Evolutionary conservation across 345 rosid species (phyloP).

Genomic region (Moricandia arvensis): DNA sequence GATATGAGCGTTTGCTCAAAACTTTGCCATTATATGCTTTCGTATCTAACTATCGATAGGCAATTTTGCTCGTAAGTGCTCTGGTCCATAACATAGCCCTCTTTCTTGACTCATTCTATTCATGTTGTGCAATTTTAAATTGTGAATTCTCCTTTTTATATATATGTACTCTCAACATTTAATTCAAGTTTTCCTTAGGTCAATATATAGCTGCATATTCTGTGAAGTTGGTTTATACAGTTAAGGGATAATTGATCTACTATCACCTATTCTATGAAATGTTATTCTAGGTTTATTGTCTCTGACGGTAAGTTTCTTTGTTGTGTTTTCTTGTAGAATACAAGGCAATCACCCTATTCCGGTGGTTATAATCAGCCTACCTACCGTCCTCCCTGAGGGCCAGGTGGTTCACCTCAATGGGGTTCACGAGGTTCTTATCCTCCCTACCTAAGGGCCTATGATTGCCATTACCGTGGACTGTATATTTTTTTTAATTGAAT

Average conservation of each 20-base stretch:
- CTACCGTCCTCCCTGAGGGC: slow-evolving; percentile 60
- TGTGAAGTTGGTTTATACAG: neutral
- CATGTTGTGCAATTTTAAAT: no score
- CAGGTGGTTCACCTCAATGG: slow-evolving; percentile 69
- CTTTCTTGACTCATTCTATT: no score
- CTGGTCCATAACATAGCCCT: neutral
- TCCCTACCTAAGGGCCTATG: slow-evolving; percentile 53
- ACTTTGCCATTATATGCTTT: neutral
- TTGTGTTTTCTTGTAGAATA: slow-evolving; percentile 44
- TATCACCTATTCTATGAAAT: slow-evolving; percentile 1
- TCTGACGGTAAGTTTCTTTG: neutral
- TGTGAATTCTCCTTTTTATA: neutral
- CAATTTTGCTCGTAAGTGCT: neutral
- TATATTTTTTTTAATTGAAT: no score
- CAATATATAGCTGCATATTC: neutral
- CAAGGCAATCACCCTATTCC: slow-evolving; percentile 55
- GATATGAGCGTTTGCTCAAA: neutral
- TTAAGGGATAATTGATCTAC: no score
- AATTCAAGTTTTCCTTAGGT: neutral
- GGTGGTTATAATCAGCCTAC: slow-evolving; percentile 61
- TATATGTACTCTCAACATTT: neutral
- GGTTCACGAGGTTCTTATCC: slow-evolving; percentile 62
- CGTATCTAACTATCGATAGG: neutral
- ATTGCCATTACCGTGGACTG: slow-evolving; percentile 73
- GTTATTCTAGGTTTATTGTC: neutral